A percentile compares a stretch with the other conserved stretches of the same genome.
Conservation (phyloP, 306 rosid genomes). For the Betula pendula region DNA sequence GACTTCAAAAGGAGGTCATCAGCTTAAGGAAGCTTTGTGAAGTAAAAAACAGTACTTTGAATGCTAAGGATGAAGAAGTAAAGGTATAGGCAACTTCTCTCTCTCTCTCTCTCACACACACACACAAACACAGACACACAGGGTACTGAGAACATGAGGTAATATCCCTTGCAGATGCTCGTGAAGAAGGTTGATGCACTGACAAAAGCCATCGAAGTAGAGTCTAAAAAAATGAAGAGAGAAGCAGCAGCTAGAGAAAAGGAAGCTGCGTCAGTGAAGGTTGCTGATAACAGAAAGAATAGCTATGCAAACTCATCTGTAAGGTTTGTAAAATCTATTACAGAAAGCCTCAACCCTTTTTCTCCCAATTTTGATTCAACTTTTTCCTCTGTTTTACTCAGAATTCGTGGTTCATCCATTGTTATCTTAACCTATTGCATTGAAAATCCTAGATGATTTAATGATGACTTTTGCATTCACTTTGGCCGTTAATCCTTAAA, state of each 20-base stretch:
- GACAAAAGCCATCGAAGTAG: conserved; percentile 79
- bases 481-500: background rate
- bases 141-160: conserved; percentile 27
- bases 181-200: conserved; percentile 77
- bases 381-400: background rate
- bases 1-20: conserved; percentile 84
- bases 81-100: conserved; percentile 47
- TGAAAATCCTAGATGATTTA: background rate
- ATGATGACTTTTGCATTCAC: background rate
- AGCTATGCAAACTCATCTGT: conserved; percentile 51
- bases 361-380: background rate
- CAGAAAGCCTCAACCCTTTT: background rate
- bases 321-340: conserved; percentile 44
- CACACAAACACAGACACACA: background rate
- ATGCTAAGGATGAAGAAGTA: conserved; percentile 74
- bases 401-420: background rate
- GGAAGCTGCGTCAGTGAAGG: conserved; percentile 60
- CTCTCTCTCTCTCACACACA: background rate
- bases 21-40: conserved; percentile 65
- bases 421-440: background rate
- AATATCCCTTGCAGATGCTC: conserved; percentile 54
- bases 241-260: conserved; percentile 82
- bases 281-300: conserved; percentile 46
- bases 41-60: conserved; percentile 52
- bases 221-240: conserved; percentile 84